Percentiles rank a stretch among this genome's conserved stretches.
phyloP scores from a whole-genome alignment of 306 rosid species.

The Cicer pinnatifidum region DNA sequence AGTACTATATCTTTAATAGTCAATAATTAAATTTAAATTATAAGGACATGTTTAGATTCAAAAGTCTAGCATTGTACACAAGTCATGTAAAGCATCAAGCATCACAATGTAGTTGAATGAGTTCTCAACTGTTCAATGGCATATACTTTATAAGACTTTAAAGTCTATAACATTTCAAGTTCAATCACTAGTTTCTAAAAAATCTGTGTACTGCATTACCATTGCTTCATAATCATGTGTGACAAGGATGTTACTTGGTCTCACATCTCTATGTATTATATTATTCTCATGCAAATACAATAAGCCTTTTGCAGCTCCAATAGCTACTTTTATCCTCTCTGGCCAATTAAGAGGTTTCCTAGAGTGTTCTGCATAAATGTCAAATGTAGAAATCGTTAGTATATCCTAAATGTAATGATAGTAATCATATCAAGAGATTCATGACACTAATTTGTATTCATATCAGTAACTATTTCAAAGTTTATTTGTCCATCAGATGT shows the following conservation, averaged over 20 bases:
- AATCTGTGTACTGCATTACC: slow-evolving; percentile 51
- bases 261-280: slow-evolving; percentile 79
- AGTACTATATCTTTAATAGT: neutral
- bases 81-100: slow-evolving; percentile 6
- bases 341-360: slow-evolving; percentile 63
- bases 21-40: neutral
- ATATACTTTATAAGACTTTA: neutral
- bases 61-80: slow-evolving; percentile 9
- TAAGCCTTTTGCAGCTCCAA: slow-evolving; percentile 73
- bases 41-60: neutral
- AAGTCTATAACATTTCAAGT: neutral
- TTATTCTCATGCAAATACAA: slow-evolving; percentile 65
- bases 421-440: neutral
- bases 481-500: neutral
- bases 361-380: slow-evolving; percentile 55
- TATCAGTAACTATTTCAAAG: neutral
- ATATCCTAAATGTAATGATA: neutral
- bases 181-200: slow-evolving; percentile 1
- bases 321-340: slow-evolving; percentile 70
- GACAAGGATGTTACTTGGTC: slow-evolving; percentile 81
- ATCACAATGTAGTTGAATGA: neutral
- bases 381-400: slow-evolving; percentile 7
- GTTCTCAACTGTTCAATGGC: neutral
- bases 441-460: neutral
- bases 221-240: slow-evolving; percentile 71